Conservation (phyloP, 2,329 filamentous ascomycete species). For the Ascochyta fabae region DNA sequence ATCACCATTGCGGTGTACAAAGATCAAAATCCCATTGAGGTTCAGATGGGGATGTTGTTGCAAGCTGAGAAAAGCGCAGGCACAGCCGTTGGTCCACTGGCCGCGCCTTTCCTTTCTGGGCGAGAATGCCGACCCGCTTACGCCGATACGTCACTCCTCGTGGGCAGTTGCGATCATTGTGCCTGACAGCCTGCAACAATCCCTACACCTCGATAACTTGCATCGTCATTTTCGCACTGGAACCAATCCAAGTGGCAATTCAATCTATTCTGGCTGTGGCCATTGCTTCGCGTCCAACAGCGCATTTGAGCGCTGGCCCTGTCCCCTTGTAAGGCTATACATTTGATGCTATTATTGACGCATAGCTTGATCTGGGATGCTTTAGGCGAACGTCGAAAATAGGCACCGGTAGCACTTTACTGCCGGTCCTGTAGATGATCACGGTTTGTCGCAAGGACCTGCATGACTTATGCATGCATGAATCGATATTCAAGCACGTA, state of each 20-base stretch:
- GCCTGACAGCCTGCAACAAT: constrained; percentile 9
- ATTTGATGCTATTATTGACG: not conserved
- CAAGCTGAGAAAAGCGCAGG: not conserved
- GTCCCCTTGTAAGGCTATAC: constrained; percentile 4
- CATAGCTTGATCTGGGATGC: not conserved
- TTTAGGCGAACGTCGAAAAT: not conserved
- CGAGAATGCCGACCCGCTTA: constrained; percentile 1
- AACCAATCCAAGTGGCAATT: not conserved
- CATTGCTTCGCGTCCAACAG: not conserved
- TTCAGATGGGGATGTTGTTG: not conserved
- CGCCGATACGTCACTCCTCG: constrained; percentile 3
- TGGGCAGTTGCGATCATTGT: not conserved
- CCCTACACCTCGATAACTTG: not conserved
- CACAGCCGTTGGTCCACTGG: constrained; percentile 2
- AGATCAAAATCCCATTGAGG: not conserved
- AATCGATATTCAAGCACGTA: not conserved
- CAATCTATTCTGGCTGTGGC: not conserved
- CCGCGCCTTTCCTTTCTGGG: not conserved
- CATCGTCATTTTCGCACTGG: constrained; percentile 5
- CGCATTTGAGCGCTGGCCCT: not conserved
- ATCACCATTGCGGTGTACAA: too few species aligned
- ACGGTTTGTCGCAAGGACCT: not conserved
- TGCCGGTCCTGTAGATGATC: not conserved
- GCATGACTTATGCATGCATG: not conserved
- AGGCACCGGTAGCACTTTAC: not conserved